These are phyloP conservation scores for Saccharomyces hybrid DNA, from an alignment of 1,139 yeast genomes.

Conservation along the genomic window DNA sequence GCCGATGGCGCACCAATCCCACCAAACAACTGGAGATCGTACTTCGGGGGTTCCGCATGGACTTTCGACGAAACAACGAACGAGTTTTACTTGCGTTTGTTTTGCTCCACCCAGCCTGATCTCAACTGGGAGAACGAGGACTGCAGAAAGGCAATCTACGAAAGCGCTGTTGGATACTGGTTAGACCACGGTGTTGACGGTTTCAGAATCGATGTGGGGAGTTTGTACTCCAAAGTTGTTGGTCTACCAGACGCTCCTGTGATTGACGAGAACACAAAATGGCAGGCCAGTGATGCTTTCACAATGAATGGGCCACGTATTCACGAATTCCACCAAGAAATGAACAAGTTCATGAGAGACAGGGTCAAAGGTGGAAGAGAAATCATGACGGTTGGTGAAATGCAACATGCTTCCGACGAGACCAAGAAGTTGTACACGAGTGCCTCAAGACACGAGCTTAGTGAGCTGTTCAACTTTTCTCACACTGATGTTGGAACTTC, in stretches of 20 bases:
- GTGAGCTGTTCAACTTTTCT: conserved; percentile 46
- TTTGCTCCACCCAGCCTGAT: conserved; percentile 50
- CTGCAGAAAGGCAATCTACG: conserved; percentile 44
- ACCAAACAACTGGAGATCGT: conserved; percentile 51
- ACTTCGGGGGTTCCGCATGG: conserved; percentile 52
- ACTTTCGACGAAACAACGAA: conserved; percentile 44
- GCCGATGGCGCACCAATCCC: conserved; percentile 43
- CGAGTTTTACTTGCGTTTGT: conserved; percentile 48
- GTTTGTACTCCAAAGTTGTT: conserved; percentile 45
- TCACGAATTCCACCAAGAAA: conserved; percentile 51
- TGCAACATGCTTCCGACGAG: conserved; percentile 40
- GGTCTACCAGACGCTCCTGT: conserved; percentile 37
- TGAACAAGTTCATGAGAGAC: conserved; percentile 30
- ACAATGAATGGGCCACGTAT: conserved; percentile 46
- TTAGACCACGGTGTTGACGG: conserved; percentile 51
- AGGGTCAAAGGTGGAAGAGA: conserved; percentile 44
- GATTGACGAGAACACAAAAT: conserved; percentile 32
- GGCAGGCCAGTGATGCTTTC: conserved; percentile 36
- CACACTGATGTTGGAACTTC: conserved; percentile 41
- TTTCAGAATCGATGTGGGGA: conserved; percentile 51
- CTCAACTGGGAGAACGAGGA: conserved; percentile 53
- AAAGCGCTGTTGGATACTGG: conserved; percentile 47
- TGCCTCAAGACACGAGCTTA: conserved; percentile 44
- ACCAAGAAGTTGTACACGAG: conserved; percentile 43
- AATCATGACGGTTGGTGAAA: conserved; percentile 52